Conservation (phyloP, 768 basidiomycete species). For the Lepiota brunneoincarnata region DNA sequence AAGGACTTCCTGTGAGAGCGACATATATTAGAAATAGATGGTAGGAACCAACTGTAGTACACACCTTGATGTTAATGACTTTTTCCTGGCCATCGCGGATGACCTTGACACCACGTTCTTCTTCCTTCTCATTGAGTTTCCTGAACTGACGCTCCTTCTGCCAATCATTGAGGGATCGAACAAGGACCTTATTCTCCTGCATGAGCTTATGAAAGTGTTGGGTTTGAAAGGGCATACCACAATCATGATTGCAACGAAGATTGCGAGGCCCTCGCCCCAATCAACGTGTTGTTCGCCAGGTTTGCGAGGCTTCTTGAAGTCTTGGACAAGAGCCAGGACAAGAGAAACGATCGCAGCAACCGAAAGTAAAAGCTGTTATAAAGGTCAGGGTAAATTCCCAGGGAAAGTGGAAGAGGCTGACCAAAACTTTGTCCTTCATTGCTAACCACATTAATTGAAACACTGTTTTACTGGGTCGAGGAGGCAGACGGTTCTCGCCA, state of each 20-base stretch:
- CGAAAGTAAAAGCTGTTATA: constrained; percentile 73
- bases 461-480: constrained; percentile 62
- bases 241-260: constrained; percentile 79
- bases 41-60: constrained; percentile 8
- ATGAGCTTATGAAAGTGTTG: neutral
- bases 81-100: constrained; percentile 70
- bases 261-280: constrained; percentile 98
- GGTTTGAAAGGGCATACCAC: constrained; percentile 48
- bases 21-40: constrained; percentile 10
- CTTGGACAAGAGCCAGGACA: constrained; percentile 91
- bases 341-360: constrained; percentile 92
- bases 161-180: constrained; percentile 96
- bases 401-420: constrained; percentile 37
- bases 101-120: constrained; percentile 87
- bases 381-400: too few relatives aligned
- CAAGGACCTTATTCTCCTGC: constrained; percentile 55
- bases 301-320: constrained; percentile 69
- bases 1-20: constrained; percentile 69
- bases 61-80: constrained; percentile 83
- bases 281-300: constrained; percentile 77
- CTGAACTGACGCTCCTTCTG: constrained; percentile 98
- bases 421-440: constrained; percentile 87
- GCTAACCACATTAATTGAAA: constrained; percentile 82
- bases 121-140: constrained; percentile 89
- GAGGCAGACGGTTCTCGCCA: constrained; percentile 74